Evolutionary conservation across 164 flowering plant genomes (phyloP).

Genomic region (Litsea cubeba): DNA sequence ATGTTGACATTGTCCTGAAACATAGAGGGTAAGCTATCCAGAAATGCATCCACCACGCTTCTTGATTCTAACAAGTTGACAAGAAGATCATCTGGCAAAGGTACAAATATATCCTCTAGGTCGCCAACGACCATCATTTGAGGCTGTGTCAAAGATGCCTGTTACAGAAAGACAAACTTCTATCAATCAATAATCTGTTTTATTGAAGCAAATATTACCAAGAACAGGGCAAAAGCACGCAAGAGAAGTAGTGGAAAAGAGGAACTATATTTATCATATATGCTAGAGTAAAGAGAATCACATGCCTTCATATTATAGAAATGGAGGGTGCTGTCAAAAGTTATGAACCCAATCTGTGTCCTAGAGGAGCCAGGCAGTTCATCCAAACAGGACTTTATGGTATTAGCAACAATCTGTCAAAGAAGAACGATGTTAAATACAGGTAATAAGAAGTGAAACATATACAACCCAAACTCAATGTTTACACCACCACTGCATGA

Average conservation of each 20-base stretch:
- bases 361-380: constrained; percentile 83
- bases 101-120: constrained; percentile 88
- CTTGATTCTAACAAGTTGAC: constrained; percentile 96
- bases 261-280: neutral
- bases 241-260: neutral
- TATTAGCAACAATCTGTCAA: constrained; percentile 77
- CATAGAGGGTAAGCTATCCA: constrained; percentile 91
- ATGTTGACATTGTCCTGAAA: constrained; percentile 79
- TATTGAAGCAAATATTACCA: neutral
- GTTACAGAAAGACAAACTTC: constrained; percentile 28
- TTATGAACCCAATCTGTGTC: constrained; percentile 94
- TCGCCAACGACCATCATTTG: constrained; percentile 98
- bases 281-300: constrained; percentile 11
- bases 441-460: neutral
- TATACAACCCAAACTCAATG: neutral
- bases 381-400: constrained; percentile 84
- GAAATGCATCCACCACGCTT: constrained; percentile 77
- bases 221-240: neutral
- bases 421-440: constrained; percentile 6
- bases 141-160: constrained; percentile 94
- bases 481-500: neutral
- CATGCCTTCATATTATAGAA: too few species aligned
- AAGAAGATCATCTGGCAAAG: constrained; percentile 96
- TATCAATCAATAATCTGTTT: constrained; percentile 6
- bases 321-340: constrained; percentile 93